phyloP scores from a whole-genome alignment of 1,139 yeast species.

The Suhomyces panamericanus region DNA sequence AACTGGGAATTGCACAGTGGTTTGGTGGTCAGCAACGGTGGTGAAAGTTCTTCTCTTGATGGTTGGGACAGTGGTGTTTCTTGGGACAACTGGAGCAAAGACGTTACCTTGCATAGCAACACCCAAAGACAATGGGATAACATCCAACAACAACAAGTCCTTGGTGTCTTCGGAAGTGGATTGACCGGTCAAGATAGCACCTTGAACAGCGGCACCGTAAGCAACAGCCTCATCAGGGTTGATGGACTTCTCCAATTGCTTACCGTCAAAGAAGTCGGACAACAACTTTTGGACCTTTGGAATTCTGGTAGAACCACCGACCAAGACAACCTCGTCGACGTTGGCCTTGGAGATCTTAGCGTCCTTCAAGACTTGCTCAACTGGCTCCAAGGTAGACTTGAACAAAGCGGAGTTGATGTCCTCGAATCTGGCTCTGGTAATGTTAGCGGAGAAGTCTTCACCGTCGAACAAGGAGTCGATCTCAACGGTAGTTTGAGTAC shows the following conservation, averaged over 20 bases:
- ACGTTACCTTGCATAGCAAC: constrained; percentile 99
- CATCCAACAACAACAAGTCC: constrained; percentile 96
- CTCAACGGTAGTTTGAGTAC: constrained; percentile 95
- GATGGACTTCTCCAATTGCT: constrained; percentile 92
- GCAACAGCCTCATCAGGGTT: constrained; percentile 99
- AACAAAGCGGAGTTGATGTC: constrained; percentile 93
- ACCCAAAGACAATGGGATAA: constrained; percentile 98
- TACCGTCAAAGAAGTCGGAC: constrained; percentile 97
- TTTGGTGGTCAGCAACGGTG: constrained; percentile 99
- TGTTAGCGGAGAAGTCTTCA: constrained; percentile 93
- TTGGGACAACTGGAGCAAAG: constrained; percentile 98
- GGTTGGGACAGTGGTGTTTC: constrained; percentile 99
- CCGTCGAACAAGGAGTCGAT: constrained; percentile 96
- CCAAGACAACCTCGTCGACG: constrained; percentile 95
- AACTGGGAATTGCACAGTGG: constrained; percentile 99
- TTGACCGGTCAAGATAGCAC: constrained; percentile 98
- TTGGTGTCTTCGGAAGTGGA: constrained; percentile 96
- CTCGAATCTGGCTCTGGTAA: constrained; percentile 99
- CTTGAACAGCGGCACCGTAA: constrained; percentile 99
- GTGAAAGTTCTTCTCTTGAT: constrained; percentile 99
- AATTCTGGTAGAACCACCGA: constrained; percentile 99
- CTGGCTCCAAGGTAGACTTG: constrained; percentile 96
- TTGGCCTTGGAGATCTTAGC: constrained; percentile 86
- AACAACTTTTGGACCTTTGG: constrained; percentile 98
- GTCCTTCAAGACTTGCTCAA: constrained; percentile 96